Conservation (phyloP, 106 monocot species). For the Dactylorhiza incarnata region DNA sequence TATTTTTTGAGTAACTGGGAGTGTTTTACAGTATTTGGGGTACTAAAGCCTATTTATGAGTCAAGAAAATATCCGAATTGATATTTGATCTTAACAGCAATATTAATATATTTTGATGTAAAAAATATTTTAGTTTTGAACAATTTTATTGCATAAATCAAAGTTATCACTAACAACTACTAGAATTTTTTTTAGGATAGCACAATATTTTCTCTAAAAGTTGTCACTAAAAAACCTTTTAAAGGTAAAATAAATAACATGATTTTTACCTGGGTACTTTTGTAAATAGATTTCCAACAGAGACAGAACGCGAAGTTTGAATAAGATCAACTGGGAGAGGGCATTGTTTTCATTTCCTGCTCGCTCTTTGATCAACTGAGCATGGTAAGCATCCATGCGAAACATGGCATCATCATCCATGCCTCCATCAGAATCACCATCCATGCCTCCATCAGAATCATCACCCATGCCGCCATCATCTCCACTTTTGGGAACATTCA, state of each 20-base stretch:
- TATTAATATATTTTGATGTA: no score
- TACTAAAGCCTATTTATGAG: no score
- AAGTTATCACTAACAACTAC: no score
- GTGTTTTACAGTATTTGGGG: no score
- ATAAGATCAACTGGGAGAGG: conserved; percentile 60
- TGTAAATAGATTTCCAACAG: conserved; percentile 85
- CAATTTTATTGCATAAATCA: no score
- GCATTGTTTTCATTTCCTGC: conserved; percentile 60
- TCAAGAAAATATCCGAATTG: no score
- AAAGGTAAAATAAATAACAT: neutral
- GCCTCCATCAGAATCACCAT: conserved; percentile 69
- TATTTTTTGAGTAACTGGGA: no score
- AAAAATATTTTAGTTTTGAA: no score
- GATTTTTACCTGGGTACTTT: conserved; percentile 68
- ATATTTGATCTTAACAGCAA: no score
- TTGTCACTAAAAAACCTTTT: neutral
- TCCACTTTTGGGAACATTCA: conserved; percentile 3
- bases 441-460: conserved; percentile 66
- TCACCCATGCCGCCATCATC: no score
- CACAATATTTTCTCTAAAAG: no score
- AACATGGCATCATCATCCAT: conserved; percentile 99
- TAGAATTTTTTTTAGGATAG: no score
- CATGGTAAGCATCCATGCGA: conserved; percentile 61
- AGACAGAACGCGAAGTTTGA: conserved; percentile 83
- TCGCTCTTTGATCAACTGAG: conserved; percentile 60